phyloP scores from a whole-genome alignment of 2,329 filamentous ascomycete species.

The Dendrostoma leiphaemia region DNA sequence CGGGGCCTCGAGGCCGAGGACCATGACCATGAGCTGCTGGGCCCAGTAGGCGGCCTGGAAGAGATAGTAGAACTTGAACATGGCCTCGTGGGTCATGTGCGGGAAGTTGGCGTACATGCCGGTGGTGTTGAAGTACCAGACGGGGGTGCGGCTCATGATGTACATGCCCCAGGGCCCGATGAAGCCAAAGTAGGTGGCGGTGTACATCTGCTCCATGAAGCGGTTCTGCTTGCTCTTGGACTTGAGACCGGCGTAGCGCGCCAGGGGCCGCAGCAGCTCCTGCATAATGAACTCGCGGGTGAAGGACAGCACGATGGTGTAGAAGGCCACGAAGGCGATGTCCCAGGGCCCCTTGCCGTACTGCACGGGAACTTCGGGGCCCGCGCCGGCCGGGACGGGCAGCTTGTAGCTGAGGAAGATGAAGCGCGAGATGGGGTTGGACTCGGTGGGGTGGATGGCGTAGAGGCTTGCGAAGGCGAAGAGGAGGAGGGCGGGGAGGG shows the following conservation, averaged over 20 bases:
- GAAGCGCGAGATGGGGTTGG: constrained; percentile 77
- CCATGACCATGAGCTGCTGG: constrained; percentile 85
- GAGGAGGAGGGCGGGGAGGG: constrained; percentile 67
- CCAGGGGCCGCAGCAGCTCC: constrained; percentile 75
- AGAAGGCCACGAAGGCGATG: constrained; percentile 84
- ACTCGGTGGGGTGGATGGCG: constrained; percentile 69
- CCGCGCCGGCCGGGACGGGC: constrained; percentile 43
- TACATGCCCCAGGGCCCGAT: constrained; percentile 83
- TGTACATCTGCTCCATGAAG: constrained; percentile 97
- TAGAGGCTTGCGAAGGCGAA: constrained; percentile 65
- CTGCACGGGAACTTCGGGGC: constrained; percentile 50
- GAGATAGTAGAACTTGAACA: constrained; percentile 95
- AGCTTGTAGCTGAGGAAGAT: constrained; percentile 89
- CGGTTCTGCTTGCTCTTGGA: constrained; percentile 77
- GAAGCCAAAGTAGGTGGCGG: constrained; percentile 82
- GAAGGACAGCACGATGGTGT: constrained; percentile 85
- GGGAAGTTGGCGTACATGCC: constrained; percentile 91
- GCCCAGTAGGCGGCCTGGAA: constrained; percentile 95
- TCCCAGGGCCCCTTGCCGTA: constrained; percentile 91
- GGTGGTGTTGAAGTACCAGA: constrained; percentile 93
- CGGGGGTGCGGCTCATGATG: constrained; percentile 85
- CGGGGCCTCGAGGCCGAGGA: constrained; percentile 87
- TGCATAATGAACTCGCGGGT: constrained; percentile 97
- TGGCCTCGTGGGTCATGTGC: constrained; percentile 73
- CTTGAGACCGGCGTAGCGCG: constrained; percentile 65